Base-by-base conservation (phyloP, 2,329 filamentous ascomycete species). In the Sarocladium oryzae region DNA sequence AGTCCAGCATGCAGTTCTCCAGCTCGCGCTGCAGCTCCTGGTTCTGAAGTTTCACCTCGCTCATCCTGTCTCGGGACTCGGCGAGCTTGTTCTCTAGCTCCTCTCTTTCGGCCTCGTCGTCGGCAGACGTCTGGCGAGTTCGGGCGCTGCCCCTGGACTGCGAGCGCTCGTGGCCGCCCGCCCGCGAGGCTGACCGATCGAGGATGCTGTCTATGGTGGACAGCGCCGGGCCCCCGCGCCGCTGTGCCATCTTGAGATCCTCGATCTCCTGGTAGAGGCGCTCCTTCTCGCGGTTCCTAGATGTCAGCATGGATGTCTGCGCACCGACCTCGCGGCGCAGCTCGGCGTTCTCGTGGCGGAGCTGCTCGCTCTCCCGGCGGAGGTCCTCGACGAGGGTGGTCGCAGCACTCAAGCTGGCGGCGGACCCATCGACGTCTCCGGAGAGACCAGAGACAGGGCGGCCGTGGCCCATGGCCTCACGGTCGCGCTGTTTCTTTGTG, bases 261-360 rank as follows among this genome's bases (percentile, higher is more conserved):
- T 99, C 93, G 56, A 97, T 97, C 65, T 99, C 92, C 63, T 96
- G 89, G 66, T 97, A 95, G 8, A 99, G 76, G 4, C 90, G 83
- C 64, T 97, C 91, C 63, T 96, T 95, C 64, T 99, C 93, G 23
- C 90, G 86, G 62, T 96, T 96, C 21, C 93, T 81, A 32, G 93
- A 97, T 1, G 92, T 96, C 30, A 99, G 78, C 89, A 99, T 97
- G 0, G 91, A 96, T 1, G 91, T 95, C 66, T 99, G 93, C 2
- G 93, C 93, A 55, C 91, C 89, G 26, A 97, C 88, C 66, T 97
- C 91, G 51, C 91, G 86, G 50, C 92, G 83, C 28, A 99, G 70
- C 65, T 96, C 92, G 2, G 89, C 89, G 61, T 96, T 97, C 62
- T 97, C 92, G 63, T 92, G 89, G 49, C 88, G 85, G 24, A 97